phyloP scores from a whole-genome alignment of 2,329 filamentous ascomycete species.

The Scortechinia acanthostroma region DNA sequence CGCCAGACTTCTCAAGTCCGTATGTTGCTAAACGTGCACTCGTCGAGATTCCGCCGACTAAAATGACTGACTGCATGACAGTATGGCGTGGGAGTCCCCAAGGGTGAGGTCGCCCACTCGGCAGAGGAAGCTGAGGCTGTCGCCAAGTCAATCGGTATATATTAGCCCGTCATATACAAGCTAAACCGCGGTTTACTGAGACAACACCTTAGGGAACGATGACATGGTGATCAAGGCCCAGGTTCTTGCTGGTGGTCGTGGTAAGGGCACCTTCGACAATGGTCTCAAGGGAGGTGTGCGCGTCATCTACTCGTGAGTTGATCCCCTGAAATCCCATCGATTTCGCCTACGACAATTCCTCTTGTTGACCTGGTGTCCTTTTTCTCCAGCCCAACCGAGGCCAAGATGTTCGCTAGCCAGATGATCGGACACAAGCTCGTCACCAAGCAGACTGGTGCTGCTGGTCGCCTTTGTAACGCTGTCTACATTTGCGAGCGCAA shows the following conservation, averaged over 20 bases:
- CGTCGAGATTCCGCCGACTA: constrained; percentile 7
- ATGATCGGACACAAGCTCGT: constrained; percentile 99
- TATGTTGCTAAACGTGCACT: no score
- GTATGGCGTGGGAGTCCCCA: constrained; percentile 92
- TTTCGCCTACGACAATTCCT: neutral
- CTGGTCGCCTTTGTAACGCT: constrained; percentile 86
- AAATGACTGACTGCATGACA: constrained; percentile 24
- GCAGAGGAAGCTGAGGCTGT: constrained; percentile 84
- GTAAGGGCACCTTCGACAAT: constrained; percentile 96
- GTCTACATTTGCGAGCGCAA: constrained; percentile 99
- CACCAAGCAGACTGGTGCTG: constrained; percentile 97
- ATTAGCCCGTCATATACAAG: neutral
- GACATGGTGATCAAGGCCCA: constrained; percentile 99
- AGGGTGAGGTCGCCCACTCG: constrained; percentile 77
- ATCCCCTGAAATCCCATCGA: constrained; percentile 24
- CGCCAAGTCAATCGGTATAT: constrained; percentile 77
- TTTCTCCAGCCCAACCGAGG: constrained; percentile 58
- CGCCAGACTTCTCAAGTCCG: constrained; percentile 76
- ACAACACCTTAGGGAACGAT: constrained; percentile 39
- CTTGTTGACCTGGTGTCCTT: constrained; percentile 2
- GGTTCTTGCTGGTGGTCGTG: constrained; percentile 92
- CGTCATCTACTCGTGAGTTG: constrained; percentile 77
- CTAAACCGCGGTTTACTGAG: neutral
- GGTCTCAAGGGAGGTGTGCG: constrained; percentile 97
- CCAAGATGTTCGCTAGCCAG: constrained; percentile 95